phyloP scores from a whole-genome alignment of 768 basidiomycete genomes.

The Tricholoma hemisulphureum region DNA sequence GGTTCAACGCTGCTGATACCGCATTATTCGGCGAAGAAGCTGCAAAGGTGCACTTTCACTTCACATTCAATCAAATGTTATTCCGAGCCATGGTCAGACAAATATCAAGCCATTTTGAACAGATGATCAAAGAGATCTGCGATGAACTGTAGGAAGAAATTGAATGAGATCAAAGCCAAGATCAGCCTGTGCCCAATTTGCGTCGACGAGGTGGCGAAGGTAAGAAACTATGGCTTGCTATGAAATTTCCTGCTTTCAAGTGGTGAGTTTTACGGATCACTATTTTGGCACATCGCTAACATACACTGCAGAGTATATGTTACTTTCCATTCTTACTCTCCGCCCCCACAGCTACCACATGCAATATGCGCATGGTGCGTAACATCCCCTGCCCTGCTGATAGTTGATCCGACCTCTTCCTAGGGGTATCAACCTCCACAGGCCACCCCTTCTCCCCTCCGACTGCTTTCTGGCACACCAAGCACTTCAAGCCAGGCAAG shows the following conservation, averaged over 20 bases:
- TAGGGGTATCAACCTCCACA: conserved; percentile 72
- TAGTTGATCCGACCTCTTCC: conserved; percentile 6
- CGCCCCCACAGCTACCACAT: conserved; percentile 63
- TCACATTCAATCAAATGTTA: too few species aligned
- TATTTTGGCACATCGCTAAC: background rate
- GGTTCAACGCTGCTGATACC: too few species aligned
- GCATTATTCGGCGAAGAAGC: too few species aligned
- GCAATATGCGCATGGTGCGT: conserved; percentile 74
- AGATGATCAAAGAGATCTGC: too few species aligned
- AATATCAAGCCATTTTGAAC: too few species aligned
- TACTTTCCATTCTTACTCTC: background rate
- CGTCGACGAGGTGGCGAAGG: conserved; percentile 70
- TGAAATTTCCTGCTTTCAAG: conserved; percentile 84
- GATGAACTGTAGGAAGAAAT: too few species aligned
- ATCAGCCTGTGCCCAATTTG: conserved; percentile 80
- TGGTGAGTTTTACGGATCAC: conserved; percentile 48
- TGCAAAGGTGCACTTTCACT: too few species aligned
- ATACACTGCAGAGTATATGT: conserved; percentile 19
- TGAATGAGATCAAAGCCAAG: too few species aligned
- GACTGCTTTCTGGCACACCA: conserved; percentile 50
- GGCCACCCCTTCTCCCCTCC: conserved; percentile 80
- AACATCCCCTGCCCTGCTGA: background rate
- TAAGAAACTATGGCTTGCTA: conserved; percentile 67
- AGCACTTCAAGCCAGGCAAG: conserved; percentile 49
- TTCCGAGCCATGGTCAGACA: too few species aligned